These are phyloP conservation scores for Leccinum griseonigrum DNA, from an alignment of 1,284 basidiomycete genomes.

Conservation along the genomic window DNA sequence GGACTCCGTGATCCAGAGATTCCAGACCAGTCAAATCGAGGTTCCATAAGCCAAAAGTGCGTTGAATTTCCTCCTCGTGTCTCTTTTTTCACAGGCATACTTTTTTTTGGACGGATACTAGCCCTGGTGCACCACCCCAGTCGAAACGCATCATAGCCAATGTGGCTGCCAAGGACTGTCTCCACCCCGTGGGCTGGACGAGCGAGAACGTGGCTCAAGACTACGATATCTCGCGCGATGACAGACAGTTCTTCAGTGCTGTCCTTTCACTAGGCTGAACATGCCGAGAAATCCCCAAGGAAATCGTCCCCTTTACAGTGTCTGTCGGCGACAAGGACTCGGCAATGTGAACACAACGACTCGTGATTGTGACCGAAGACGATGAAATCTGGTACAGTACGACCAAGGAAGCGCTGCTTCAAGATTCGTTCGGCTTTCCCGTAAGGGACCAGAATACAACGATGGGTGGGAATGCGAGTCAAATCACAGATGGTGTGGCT, in stretches of 20 bases:
- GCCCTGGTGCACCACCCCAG: conserved; percentile 60
- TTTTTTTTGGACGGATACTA: conserved; percentile 23
- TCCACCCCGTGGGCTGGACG: conserved; percentile 85
- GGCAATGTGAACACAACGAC: conserved; percentile 50
- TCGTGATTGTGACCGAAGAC: conserved; percentile 65
- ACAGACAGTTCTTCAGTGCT: conserved; percentile 81
- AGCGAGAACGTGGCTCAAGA: conserved; percentile 73
- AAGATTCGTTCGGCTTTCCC: conserved; percentile 84
- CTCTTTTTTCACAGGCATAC: not conserved
- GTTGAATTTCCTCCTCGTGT: conserved; percentile 18
- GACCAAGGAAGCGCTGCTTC: conserved; percentile 63
- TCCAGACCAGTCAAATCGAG: conserved; percentile 79
- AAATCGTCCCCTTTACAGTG: conserved; percentile 81
- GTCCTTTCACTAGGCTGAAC: conserved; percentile 77
- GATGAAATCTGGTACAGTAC: conserved; percentile 83
- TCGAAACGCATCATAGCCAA: conserved; percentile 60
- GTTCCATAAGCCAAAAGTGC: conserved; percentile 81
- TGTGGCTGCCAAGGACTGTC: conserved; percentile 54
- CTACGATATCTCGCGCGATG: conserved; percentile 77
- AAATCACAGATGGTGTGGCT: conserved; percentile 87
- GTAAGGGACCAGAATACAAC: conserved; percentile 75
- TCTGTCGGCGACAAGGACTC: conserved; percentile 48
- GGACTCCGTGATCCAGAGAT: conserved; percentile 77
- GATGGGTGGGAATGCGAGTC: conserved; percentile 88
- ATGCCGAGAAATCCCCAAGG: conserved; percentile 56